Conservation (phyloP, 2,329 filamentous ascomycete species). For the Fusarium verticillioides region DNA sequence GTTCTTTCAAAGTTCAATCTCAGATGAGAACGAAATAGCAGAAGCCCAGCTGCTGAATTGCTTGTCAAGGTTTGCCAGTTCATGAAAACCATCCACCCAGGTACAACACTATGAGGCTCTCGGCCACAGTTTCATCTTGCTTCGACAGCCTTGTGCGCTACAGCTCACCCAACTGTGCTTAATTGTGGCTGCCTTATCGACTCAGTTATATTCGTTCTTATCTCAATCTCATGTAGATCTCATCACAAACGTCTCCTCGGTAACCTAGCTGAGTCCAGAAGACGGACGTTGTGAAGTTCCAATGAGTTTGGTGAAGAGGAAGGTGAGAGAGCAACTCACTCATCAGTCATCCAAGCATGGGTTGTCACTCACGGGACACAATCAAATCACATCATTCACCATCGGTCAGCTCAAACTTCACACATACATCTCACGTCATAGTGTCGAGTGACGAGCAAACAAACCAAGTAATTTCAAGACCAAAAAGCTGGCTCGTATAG, state of each 20-base stretch:
- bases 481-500: not conserved
- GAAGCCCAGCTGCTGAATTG: not conserved
- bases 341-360: not conserved
- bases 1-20: no score
- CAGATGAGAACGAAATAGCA: accelerated
- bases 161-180: accelerated
- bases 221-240: accelerated
- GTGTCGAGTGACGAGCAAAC: not conserved
- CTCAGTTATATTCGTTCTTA: accelerated
- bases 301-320: no score
- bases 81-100: accelerated
- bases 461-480: not conserved
- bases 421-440: not conserved
- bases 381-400: not conserved
- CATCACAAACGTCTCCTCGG: accelerated
- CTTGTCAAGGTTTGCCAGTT: accelerated
- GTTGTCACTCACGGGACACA: accelerated
- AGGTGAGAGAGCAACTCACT: no score
- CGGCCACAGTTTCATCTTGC: not conserved
- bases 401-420: accelerated
- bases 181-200: not conserved
- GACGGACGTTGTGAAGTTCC: accelerated
- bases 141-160: not conserved
- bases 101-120: accelerated
- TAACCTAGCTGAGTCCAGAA: accelerated